Evolutionary conservation across 192 early-diverging fungal species (phyloP).

Genomic region (Podila clonocystis): DNA sequence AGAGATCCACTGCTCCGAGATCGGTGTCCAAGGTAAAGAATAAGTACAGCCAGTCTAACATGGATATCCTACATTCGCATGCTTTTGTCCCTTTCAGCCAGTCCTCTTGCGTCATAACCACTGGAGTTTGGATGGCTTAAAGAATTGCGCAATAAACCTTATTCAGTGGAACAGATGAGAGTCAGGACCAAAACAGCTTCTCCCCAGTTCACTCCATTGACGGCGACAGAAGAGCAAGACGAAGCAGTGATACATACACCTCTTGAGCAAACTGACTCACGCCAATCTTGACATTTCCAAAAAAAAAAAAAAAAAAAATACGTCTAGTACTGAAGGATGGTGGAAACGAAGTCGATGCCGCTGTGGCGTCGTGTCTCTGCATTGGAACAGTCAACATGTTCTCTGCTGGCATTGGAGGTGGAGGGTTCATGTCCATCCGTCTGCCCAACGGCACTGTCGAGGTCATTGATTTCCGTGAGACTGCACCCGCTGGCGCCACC

Average conservation of each 20-base stretch:
- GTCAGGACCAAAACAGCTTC: too few relatives aligned
- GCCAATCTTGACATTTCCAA: too few relatives aligned
- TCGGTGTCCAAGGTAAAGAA: constrained; percentile 67
- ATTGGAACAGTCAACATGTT: constrained; percentile 88
- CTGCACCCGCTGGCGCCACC: constrained; percentile 75
- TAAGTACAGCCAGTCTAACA: background rate
- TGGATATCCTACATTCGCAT: too few relatives aligned
- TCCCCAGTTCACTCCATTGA: too few relatives aligned
- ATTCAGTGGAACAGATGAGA: background rate
- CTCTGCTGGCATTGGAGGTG: constrained; percentile 94
- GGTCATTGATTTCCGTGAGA: constrained; percentile 92
- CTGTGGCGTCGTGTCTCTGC: constrained; percentile 87
- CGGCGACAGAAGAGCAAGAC: too few relatives aligned
- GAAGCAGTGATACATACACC: too few relatives aligned
- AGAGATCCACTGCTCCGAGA: constrained; percentile 71
- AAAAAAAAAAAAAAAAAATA: background rate
- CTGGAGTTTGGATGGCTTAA: background rate
- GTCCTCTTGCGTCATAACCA: too few relatives aligned
- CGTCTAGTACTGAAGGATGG: constrained; percentile 76
- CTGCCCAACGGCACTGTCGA: constrained; percentile 65
- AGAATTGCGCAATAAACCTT: constrained; percentile 3
- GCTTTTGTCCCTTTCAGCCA: too few relatives aligned
- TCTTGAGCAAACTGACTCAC: too few relatives aligned
- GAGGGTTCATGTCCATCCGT: constrained; percentile 92
- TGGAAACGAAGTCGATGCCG: constrained; percentile 91